A percentile compares a stretch with the other conserved stretches of the same genome.
phyloP scores from a whole-genome alignment of 306 rosid species.

The Oxytropis ochrocephala region DNA sequence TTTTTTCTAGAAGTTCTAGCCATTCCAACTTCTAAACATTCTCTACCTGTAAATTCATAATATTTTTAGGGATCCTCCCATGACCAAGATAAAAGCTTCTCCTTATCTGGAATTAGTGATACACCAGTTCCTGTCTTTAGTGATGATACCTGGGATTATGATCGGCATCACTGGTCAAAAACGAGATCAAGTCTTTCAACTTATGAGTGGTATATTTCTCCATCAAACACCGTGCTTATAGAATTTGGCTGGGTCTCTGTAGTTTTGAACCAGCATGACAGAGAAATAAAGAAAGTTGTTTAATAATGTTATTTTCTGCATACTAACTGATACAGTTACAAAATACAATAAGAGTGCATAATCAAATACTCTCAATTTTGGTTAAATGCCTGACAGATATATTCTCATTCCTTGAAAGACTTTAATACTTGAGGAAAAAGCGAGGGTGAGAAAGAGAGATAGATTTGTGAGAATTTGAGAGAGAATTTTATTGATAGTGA shows the following conservation, averaged over 20 bases:
- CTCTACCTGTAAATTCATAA: neutral
- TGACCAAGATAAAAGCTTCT: slow-evolving; percentile 25
- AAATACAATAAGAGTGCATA: neutral
- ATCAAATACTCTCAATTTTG: neutral
- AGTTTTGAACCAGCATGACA: slow-evolving; percentile 6
- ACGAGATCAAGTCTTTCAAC: slow-evolving; percentile 62
- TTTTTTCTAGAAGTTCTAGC: neutral
- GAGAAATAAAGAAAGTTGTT: neutral
- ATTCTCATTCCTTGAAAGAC: neutral
- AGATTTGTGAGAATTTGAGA: neutral
- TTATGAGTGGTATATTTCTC: slow-evolving; percentile 62
- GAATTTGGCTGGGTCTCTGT: neutral
- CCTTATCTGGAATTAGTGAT: slow-evolving; percentile 26
- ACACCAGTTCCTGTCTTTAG: slow-evolving; percentile 39
- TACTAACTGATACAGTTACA: neutral
- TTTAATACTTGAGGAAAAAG: neutral
- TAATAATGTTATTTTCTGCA: slow-evolving; percentile 14
- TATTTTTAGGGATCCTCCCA: slow-evolving; percentile 38
- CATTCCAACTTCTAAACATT: slow-evolving; percentile 11
- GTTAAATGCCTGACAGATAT: neutral
- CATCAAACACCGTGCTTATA: slow-evolving; percentile 1
- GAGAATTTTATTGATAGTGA: neutral
- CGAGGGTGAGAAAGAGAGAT: neutral
- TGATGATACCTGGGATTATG: slow-evolving; percentile 74
- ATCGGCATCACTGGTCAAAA: slow-evolving; percentile 64